These are phyloP conservation scores for Epithemia pelagica DNA, from an alignment of 108 stramenopile species.

Conservation along the genomic window DNA sequence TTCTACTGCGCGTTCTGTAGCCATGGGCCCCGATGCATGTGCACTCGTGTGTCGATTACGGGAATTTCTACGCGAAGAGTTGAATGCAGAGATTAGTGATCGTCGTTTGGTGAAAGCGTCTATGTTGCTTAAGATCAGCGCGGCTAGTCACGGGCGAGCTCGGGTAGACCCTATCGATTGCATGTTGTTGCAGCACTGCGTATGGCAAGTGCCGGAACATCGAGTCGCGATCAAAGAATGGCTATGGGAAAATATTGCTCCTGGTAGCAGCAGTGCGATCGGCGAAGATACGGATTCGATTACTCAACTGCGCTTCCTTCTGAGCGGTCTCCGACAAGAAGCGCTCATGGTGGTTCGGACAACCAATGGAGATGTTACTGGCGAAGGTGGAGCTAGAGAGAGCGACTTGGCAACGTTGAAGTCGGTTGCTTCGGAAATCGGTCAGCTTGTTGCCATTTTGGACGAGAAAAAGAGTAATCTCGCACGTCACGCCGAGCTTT, in stretches of 20 bases:
- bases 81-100: conserved; percentile 53
- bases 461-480: conserved; percentile 23
- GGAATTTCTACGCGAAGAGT: conserved; percentile 42
- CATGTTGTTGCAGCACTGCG: conserved; percentile 47
- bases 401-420: conserved; percentile 38
- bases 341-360: conserved; percentile 32
- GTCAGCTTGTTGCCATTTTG: conserved; percentile 26
- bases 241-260: conserved; percentile 58
- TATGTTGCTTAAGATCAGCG: conserved; percentile 47
- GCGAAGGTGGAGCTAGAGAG: conserved; percentile 37
- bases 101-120: conserved; percentile 58
- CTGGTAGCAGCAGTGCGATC: conserved; percentile 15
- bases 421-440: conserved; percentile 29
- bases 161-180: conserved; percentile 56
- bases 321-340: conserved; percentile 46
- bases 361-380: conserved; percentile 56
- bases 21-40: not conserved
- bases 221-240: conserved; percentile 40
- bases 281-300: not conserved
- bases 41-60: conserved; percentile 34
- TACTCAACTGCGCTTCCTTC: conserved; percentile 36
- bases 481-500: conserved; percentile 38
- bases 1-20: not conserved
- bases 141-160: conserved; percentile 48
- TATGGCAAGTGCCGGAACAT: conserved; percentile 60